phyloP scores from a whole-genome alignment of 2,329 filamentous ascomycete species.

The Ophiostoma ips region DNA sequence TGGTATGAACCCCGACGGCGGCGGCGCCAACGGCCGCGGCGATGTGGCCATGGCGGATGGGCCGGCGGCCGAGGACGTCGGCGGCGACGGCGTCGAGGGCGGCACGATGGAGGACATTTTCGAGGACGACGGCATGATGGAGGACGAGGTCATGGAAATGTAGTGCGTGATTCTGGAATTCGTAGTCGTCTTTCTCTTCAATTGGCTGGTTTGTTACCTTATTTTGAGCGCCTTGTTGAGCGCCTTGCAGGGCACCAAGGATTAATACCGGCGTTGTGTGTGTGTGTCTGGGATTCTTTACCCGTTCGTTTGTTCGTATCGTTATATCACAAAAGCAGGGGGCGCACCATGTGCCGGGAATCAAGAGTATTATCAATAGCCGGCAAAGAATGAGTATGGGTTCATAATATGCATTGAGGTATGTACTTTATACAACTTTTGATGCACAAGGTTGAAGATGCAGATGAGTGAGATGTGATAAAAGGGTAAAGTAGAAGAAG shows the following conservation, averaged over 20 bases:
- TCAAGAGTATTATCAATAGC: not conserved
- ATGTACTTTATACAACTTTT: not conserved
- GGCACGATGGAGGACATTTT: constrained; percentile 34
- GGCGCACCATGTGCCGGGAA: too few relatives aligned
- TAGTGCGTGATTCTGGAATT: constrained; percentile 10
- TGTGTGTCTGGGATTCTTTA: not conserved
- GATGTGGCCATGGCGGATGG: constrained; percentile 28
- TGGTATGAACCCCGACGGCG: constrained; percentile 20
- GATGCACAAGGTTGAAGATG: too few relatives aligned
- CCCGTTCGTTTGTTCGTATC: not conserved
- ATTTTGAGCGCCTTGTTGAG: too few relatives aligned
- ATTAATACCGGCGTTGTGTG: not conserved
- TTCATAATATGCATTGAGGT: not conserved
- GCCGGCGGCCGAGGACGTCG: constrained; percentile 37
- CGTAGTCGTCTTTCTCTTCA: not conserved
- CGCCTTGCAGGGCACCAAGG: not conserved
- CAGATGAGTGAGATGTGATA: too few relatives aligned
- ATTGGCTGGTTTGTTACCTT: not conserved
- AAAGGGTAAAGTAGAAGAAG: not conserved
- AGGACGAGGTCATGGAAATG: constrained; percentile 25
- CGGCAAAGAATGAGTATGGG: not conserved
- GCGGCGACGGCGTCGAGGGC: constrained; percentile 40
- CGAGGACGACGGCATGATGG: constrained; percentile 21
- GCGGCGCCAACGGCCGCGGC: not conserved
- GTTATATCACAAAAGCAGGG: not conserved